These are phyloP conservation scores for Aspergillus ostianus DNA, from an alignment of 495 filamentous ascomycete species.

Conservation along the genomic window DNA sequence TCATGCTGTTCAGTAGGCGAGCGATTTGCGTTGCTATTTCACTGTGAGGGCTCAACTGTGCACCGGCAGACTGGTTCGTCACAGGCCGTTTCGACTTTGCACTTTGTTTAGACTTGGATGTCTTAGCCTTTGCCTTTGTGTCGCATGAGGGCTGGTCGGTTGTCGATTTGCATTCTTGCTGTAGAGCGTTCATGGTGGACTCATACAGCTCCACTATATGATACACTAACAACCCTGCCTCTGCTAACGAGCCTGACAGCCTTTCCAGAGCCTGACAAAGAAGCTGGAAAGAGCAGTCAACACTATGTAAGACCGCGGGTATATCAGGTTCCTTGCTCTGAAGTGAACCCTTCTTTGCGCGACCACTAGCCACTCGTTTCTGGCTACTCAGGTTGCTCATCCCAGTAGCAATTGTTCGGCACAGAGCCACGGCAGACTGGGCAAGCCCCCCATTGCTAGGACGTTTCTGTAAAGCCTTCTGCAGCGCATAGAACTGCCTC, in stretches of 20 bases:
- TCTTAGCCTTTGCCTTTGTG: slow-evolving; percentile 3
- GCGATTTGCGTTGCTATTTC: slow-evolving; percentile 21
- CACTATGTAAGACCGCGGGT: slow-evolving; percentile 15
- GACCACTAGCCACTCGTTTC: background rate
- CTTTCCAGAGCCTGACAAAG: slow-evolving; percentile 34
- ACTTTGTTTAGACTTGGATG: slow-evolving; percentile 7
- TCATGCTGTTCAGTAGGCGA: slow-evolving; percentile 31
- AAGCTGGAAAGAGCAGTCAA: slow-evolving; percentile 26
- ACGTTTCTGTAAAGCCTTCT: slow-evolving; percentile 32
- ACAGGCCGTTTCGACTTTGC: slow-evolving; percentile 8
- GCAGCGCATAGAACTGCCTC: slow-evolving; percentile 35
- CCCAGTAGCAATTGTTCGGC: slow-evolving; percentile 24
- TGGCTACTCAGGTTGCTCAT: slow-evolving; percentile 19
- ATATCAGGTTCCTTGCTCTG: slow-evolving; percentile 18
- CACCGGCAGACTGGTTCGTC: background rate
- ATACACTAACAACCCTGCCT: slow-evolving; percentile 33
- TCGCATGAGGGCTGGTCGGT: slow-evolving; percentile 8
- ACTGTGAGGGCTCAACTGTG: slow-evolving; percentile 7
- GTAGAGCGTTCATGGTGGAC: slow-evolving; percentile 31
- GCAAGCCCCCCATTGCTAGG: slow-evolving; percentile 21
- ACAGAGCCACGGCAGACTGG: slow-evolving; percentile 25
- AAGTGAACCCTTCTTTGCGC: slow-evolving; percentile 6
- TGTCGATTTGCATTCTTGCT: slow-evolving; percentile 26
- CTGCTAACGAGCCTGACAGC: slow-evolving; percentile 20
- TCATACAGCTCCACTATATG: slow-evolving; percentile 42